Evolutionary conservation across 2,329 filamentous ascomycete genomes (phyloP).

Genomic region (Coleophoma eucalyptorum): DNA sequence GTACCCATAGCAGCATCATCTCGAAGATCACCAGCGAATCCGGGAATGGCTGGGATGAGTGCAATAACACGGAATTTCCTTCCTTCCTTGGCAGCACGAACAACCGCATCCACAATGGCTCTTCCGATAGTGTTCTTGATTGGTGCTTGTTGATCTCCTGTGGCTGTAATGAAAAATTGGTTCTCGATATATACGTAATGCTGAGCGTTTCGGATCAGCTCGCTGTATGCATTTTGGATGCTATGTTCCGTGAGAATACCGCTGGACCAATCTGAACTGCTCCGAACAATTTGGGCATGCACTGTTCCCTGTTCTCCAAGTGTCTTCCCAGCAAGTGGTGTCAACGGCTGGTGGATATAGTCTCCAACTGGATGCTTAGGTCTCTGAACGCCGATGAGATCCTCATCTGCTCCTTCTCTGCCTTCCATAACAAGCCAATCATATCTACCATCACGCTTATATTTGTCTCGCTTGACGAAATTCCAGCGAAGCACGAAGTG

Average conservation of each 20-base stretch:
- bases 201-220: slow-evolving; percentile 81
- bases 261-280: slow-evolving; percentile 89
- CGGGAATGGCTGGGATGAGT: slow-evolving; percentile 85
- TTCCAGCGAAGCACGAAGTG: slow-evolving; percentile 97
- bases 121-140: slow-evolving; percentile 84
- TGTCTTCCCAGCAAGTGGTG: slow-evolving; percentile 63
- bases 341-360: slow-evolving; percentile 77
- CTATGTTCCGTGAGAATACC: slow-evolving; percentile 81
- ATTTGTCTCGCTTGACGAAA: slow-evolving; percentile 95
- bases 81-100: slow-evolving; percentile 74
- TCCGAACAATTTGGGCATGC: slow-evolving; percentile 81
- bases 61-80: slow-evolving; percentile 91
- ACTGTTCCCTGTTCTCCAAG: slow-evolving; percentile 64
- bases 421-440: slow-evolving; percentile 83
- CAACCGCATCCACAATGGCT: slow-evolving; percentile 86
- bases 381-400: slow-evolving; percentile 82
- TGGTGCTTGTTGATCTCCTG: slow-evolving; percentile 79
- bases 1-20: slow-evolving; percentile 82
- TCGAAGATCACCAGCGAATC: slow-evolving; percentile 87
- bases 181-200: slow-evolving; percentile 98
- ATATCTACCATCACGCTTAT: slow-evolving; percentile 80
- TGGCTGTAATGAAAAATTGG: slow-evolving; percentile 95
- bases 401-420: slow-evolving; percentile 73
- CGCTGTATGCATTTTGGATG: slow-evolving; percentile 82
- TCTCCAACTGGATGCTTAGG: slow-evolving; percentile 87